These are phyloP conservation scores for Anacardium occidentale DNA, from an alignment of 345 rosid species.

Conservation along the genomic window DNA sequence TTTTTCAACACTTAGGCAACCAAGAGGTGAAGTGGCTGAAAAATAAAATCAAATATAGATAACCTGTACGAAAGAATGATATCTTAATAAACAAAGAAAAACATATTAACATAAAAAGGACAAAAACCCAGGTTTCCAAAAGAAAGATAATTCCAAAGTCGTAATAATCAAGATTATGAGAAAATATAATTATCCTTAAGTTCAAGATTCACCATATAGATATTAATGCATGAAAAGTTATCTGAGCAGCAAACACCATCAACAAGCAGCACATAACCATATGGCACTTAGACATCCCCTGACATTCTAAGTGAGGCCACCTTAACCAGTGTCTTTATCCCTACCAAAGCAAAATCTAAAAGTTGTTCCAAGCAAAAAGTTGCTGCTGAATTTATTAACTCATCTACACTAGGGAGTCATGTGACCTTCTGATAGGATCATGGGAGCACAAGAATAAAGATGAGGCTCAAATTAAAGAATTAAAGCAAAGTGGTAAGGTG, in stretches of 20 bases:
- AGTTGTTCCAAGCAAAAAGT: not conserved
- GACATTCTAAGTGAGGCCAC: not conserved
- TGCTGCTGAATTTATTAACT: not conserved
- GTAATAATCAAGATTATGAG: not conserved
- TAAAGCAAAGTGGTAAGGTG: too few species aligned
- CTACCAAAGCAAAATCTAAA: not conserved
- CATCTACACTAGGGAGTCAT: not conserved
- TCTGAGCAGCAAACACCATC: not conserved
- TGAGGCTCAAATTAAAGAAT: too few species aligned
- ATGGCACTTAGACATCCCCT: not conserved
- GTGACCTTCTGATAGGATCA: not conserved
- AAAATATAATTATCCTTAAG: not conserved
- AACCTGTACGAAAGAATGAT: not conserved
- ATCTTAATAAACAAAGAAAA: too few species aligned
- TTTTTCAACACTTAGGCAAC: slow-evolving; percentile 6
- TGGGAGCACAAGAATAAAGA: too few species aligned
- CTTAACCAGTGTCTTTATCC: too few species aligned
- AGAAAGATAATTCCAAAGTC: not conserved
- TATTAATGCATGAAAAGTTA: not conserved
- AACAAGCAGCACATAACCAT: not conserved
- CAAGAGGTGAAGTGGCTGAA: slow-evolving; percentile 8
- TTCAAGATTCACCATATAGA: not conserved
- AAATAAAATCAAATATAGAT: not conserved
- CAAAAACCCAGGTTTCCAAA: not conserved
- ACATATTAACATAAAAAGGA: too few species aligned